These are phyloP conservation scores for Plicaturopsis crispa DNA, from an alignment of 768 basidiomycete genomes.

Conservation along the genomic window DNA sequence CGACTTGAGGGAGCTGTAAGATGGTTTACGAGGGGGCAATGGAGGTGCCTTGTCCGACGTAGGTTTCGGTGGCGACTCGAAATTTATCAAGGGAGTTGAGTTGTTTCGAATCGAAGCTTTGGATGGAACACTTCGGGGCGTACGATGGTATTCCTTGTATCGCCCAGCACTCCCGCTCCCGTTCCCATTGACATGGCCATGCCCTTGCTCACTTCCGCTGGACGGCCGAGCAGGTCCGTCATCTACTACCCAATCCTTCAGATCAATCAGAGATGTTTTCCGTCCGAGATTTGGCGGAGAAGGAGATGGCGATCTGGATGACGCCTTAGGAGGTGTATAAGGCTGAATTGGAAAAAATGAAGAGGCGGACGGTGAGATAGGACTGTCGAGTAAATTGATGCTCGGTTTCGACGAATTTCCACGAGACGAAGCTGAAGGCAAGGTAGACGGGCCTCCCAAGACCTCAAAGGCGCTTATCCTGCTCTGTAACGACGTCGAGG, in stretches of 20 bases:
- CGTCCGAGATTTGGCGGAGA: slow-evolving; percentile 30
- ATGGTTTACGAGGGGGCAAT: slow-evolving; percentile 62
- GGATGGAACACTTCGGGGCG: slow-evolving; percentile 1
- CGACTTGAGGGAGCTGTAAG: slow-evolving; percentile 38
- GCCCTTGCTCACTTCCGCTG: too few relatives aligned
- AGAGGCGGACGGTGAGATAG: slow-evolving; percentile 40
- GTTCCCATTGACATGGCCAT: too few relatives aligned
- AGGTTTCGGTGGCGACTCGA: slow-evolving; percentile 41
- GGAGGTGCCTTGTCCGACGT: slow-evolving; percentile 37
- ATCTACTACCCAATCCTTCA: slow-evolving; percentile 69
- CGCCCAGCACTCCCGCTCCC: too few relatives aligned
- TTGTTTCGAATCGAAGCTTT: too few relatives aligned
- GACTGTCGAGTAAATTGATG: slow-evolving; percentile 35
- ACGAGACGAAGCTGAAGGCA: too few relatives aligned
- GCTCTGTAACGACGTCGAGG: slow-evolving; percentile 43
- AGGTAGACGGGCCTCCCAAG: slow-evolving; percentile 23
- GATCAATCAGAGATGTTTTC: slow-evolving; percentile 60
- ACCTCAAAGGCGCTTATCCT: slow-evolving; percentile 63
- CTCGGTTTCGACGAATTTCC: slow-evolving; percentile 9
- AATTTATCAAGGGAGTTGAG: slow-evolving; percentile 43
- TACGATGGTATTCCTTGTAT: slow-evolving; percentile 8
- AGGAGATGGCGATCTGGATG: slow-evolving; percentile 34
- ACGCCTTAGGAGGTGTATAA: slow-evolving; percentile 18
- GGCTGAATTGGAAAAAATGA: slow-evolving; percentile 34
- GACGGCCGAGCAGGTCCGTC: slow-evolving; percentile 32